Conservation (phyloP, 352 stramenopile species). For the Pythium phragmitis region DNA sequence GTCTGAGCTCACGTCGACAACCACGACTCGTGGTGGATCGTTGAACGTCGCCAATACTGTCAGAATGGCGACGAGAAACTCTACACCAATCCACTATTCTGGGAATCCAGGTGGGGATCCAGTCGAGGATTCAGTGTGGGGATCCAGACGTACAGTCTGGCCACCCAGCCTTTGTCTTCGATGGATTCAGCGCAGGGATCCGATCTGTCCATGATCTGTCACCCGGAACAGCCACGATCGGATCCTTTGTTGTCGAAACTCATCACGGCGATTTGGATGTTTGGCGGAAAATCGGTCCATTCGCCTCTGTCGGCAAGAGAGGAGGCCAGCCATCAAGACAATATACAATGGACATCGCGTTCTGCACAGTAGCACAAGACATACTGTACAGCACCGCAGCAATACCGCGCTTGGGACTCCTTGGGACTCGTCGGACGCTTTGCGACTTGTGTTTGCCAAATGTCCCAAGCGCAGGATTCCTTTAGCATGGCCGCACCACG, state of each 20-base stretch:
- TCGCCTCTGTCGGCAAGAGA: neutral
- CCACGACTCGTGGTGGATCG: neutral
- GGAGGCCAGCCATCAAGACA: neutral
- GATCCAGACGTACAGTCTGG: too few relatives aligned
- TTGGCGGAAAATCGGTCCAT: neutral
- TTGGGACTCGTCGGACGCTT: too few relatives aligned
- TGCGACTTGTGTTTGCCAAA: too few relatives aligned
- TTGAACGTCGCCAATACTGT: slow-evolving; percentile 15
- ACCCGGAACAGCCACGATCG: neutral
- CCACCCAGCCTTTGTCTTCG: neutral
- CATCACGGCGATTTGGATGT: neutral
- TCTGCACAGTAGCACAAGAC: too few relatives aligned
- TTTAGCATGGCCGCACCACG: too few relatives aligned
- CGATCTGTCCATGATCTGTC: neutral
- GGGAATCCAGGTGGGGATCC: neutral
- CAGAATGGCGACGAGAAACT: neutral
- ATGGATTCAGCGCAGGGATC: neutral
- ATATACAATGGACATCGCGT: neutral
- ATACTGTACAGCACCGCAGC: too few relatives aligned
- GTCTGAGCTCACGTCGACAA: neutral
- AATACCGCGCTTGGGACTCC: too few relatives aligned
- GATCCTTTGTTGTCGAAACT: neutral
- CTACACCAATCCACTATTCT: neutral
- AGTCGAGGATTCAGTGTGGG: neutral
- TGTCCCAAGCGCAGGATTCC: too few relatives aligned